These are phyloP conservation scores for Xylaria castorea DNA, from an alignment of 495 filamentous ascomycete genomes.

Conservation along the genomic window DNA sequence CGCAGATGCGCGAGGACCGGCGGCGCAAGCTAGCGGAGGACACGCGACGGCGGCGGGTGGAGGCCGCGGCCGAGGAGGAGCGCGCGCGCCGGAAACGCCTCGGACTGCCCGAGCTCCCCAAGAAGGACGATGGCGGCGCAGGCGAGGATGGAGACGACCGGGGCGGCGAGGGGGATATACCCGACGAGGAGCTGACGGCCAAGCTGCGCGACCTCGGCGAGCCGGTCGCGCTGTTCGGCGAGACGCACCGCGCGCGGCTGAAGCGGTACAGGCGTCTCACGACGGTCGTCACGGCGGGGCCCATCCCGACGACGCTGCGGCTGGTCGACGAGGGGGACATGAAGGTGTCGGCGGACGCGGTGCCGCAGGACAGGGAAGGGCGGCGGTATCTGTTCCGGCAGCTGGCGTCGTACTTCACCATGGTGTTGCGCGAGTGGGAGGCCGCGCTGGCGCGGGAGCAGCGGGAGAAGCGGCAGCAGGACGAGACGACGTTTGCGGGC, in stretches of 20 bases:
- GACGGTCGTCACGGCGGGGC: slow-evolving; percentile 56
- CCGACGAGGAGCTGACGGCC: slow-evolving; percentile 69
- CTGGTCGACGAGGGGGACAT: slow-evolving; percentile 84
- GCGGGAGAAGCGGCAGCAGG: slow-evolving; percentile 49
- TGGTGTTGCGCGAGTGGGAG: slow-evolving; percentile 91
- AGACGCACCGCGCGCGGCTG: slow-evolving; percentile 72
- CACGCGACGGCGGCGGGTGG: slow-evolving; percentile 69
- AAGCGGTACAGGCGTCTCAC: slow-evolving; percentile 70
- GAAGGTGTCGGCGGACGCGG: slow-evolving; percentile 72
- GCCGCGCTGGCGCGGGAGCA: slow-evolving; percentile 71
- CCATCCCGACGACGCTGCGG: slow-evolving; percentile 71
- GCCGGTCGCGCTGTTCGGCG: slow-evolving; percentile 81
- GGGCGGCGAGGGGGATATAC: slow-evolving; percentile 67
- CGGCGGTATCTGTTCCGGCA: slow-evolving; percentile 80
- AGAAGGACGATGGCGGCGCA: slow-evolving; percentile 36
- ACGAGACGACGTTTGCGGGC: slow-evolving; percentile 74
- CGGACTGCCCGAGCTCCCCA: slow-evolving; percentile 72
- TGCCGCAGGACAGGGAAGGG: slow-evolving; percentile 60
- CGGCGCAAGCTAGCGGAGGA: slow-evolving; percentile 81
- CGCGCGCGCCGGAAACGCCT: slow-evolving; percentile 53
- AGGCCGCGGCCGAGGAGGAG: slow-evolving; percentile 69
- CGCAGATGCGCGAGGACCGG: slow-evolving; percentile 77
- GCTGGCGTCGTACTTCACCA: slow-evolving; percentile 88
- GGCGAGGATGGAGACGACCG: slow-evolving; percentile 47
- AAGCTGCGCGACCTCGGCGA: slow-evolving; percentile 75